phyloP scores from a whole-genome alignment of 129 eudicot species.

The Lactuca saligna region DNA sequence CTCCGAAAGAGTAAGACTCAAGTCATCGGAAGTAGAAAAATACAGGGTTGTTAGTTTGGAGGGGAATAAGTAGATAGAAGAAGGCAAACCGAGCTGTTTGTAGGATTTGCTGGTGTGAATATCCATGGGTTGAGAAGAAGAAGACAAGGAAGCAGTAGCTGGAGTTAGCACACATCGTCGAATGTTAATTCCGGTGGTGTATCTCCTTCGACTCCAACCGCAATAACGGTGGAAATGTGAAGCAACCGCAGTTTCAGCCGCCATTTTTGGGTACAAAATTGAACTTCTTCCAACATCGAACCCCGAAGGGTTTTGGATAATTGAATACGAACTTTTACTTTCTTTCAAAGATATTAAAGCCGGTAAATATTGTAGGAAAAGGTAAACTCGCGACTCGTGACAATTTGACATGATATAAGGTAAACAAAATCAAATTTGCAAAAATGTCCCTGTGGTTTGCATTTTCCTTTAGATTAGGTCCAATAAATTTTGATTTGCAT shows the following conservation, averaged over 20 bases:
- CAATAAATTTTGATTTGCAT: no score
- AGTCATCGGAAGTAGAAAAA: neutral
- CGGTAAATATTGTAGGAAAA: neutral
- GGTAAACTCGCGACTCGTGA: no score
- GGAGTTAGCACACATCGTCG: slow-evolving; percentile 12
- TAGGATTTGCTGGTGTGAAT: slow-evolving; percentile 61
- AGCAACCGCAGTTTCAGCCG: slow-evolving; percentile 30
- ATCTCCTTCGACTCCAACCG: slow-evolving; percentile 18
- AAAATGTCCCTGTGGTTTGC: no score
- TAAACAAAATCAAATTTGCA: no score
- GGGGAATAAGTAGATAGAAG: neutral
- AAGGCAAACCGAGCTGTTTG: slow-evolving; percentile 70
- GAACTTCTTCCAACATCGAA: slow-evolving; percentile 5
- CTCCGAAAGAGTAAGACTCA: neutral
- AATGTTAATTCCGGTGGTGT: slow-evolving; percentile 1
- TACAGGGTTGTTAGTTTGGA: neutral
- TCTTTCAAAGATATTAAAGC: neutral
- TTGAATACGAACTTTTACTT: slow-evolving; percentile 4
- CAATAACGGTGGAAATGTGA: slow-evolving; percentile 17
- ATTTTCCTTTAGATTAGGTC: no score
- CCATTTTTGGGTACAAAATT: slow-evolving; percentile 38
- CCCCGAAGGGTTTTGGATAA: slow-evolving; percentile 23
- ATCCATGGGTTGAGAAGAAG: slow-evolving; percentile 66
- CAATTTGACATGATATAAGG: no score
- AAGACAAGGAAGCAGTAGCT: slow-evolving; percentile 42